Evolutionary conservation across 129 eudicot species (phyloP), one percentile per base, ranked within the genome.

Genomic region (Escallonia rubra): DNA sequence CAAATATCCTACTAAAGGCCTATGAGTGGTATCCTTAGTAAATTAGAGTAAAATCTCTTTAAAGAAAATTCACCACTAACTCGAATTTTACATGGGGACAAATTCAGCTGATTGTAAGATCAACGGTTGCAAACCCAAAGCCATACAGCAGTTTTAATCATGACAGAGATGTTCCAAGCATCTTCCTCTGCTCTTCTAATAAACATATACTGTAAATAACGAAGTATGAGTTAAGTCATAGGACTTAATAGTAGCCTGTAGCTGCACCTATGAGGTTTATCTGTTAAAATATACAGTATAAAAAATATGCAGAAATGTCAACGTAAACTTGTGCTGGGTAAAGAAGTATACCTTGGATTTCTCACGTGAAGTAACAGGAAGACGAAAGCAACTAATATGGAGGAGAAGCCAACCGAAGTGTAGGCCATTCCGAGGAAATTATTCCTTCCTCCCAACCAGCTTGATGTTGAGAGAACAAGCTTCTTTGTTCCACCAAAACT

Each of bases 371-470:
- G 84, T 79, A 89, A 74, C 71, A 87, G 40, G 80, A 87, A 87
- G 72, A 90, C 56, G 61, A 87, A 64, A 64, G 95, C 84, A 43
- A 80, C 60, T 41, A 90, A 65, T 64, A 91, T 72, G 57, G 83
- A 80, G 5, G 79, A 80, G 43, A 92, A 61, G 58, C 97, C 97
- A 59, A 85, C 77, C 51, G 82, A 66, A 48, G 85, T 51, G 61
- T 83, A 91, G 42, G 96, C 84, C 72, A 87, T 75, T 14, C 97
- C 96, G 39, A 91, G 92, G 72, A 91, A 91, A 69, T 76, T 79
- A 75, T 91, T 91, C 69, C 68, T 82, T 51, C 96, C 97, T 61
- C 97, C 97, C 67, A 91, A 77, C 97, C 97, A 91, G 68, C 83
- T 91, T 51, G 90, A 77, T 47, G 97, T 91, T 13, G 97, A 82